Base-by-base conservation (phyloP, 148 eudicot species). In the Tetragonia tetragonoides region DNA sequence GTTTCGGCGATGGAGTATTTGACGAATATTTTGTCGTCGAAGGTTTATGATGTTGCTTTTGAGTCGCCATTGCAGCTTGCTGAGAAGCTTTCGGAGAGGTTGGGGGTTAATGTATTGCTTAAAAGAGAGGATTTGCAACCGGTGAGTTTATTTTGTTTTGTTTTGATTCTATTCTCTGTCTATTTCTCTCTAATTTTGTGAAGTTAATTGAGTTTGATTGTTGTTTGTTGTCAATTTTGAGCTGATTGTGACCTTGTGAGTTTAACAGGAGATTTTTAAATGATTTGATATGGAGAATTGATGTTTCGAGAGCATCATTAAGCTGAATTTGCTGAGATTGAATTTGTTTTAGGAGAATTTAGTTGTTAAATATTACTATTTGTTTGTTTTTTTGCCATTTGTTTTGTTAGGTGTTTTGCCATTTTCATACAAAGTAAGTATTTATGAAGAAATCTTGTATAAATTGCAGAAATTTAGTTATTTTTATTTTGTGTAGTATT, bases 41-140 rank as follows among this genome's bases (percentile, higher is more conserved):
- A 85, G 84, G 97, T 93, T 38, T 91, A 93, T 44, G 97, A 93
- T 46, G 88, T 91, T 9, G 92, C 97, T 3, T 54, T 83, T 0
- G 95, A 91, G 75, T 81, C 97, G 46, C 95, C 95, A 7, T 86
- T 93, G 88, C 88, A 91, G 81, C 75, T 84, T 3, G 95, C 92
- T 3, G 65, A 89, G 23, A 93, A 88, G 87, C 83, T 93, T 0
- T 89, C 93, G 10, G 83, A 83, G 68, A 86, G 87, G 80, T 72
- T 90, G 73, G 97, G 91, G 23, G 86, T 71, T 47, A 75, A 81
- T 47, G 10, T 91, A 39, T 91, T 89, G 93, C 90, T 93, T 72
- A 93, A 93, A 79, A 73, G 97, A n/a, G 95, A 93, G 80, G 97
- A 93, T 80, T 68, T 91, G 40, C 96, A 91, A 81, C 90, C 96